Percentiles rank a stretch among this genome's conserved stretches.
Evolutionary conservation across 208 protist genomes (phyloP).

Genomic region (Trypanosoma scelopori): DNA sequence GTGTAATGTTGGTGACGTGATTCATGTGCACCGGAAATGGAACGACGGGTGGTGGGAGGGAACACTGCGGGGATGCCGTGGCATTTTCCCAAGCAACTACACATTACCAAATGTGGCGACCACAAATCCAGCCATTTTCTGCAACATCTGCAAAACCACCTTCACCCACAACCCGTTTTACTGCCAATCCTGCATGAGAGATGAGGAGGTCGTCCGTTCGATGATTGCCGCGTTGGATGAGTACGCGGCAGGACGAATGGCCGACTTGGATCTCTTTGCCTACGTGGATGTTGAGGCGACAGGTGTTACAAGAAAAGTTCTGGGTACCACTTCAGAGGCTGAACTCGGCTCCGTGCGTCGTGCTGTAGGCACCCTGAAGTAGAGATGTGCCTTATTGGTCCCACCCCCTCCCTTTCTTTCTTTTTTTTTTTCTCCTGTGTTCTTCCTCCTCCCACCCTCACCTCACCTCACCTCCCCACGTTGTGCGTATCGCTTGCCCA

Average conservation of each 20-base stretch:
- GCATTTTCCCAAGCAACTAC: constrained; percentile 88
- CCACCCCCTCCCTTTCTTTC: constrained; percentile 2
- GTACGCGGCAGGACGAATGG: constrained; percentile 21
- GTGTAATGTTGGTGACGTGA: constrained; percentile 49
- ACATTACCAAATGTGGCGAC: constrained; percentile 70
- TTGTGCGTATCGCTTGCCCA: neutral
- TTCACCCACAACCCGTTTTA: constrained; percentile 14
- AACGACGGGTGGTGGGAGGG: constrained; percentile 92
- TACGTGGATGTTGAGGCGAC: constrained; percentile 29
- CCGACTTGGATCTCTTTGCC: constrained; percentile 26
- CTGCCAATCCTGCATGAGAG: constrained; percentile 40
- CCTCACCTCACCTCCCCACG: too few species aligned
- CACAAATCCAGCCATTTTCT: constrained; percentile 63
- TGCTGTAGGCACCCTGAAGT: constrained; percentile 14
- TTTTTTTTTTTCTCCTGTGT: neutral
- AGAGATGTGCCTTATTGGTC: constrained; percentile 29
- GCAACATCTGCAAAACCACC: constrained; percentile 47
- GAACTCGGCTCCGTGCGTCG: neutral
- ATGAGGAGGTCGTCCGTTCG: constrained; percentile 37
- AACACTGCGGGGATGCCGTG: constrained; percentile 46
- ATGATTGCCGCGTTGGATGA: constrained; percentile 53
- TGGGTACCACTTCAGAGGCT: neutral
- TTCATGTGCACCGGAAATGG: constrained; percentile 78
- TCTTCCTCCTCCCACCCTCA: neutral
- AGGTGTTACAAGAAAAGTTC: neutral